These are phyloP conservation scores for Sanghuangporus sanghuang DNA, from an alignment of 1,284 basidiomycete genomes.

Conservation along the genomic window DNA sequence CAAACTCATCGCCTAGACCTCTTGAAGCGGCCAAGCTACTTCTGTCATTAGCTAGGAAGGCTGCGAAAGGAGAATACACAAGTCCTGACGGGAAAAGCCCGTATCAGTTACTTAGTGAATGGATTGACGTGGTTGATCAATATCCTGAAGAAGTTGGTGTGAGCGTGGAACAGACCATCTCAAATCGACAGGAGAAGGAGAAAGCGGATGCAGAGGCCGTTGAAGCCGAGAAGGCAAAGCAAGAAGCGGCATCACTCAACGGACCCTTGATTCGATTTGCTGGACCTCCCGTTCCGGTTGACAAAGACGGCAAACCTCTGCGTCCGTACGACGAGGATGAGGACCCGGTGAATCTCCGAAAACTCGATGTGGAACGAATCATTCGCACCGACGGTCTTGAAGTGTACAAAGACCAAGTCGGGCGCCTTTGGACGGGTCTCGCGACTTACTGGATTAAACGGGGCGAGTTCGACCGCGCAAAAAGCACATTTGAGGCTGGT, in stretches of 20 bases:
- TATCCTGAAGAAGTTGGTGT: constrained; percentile 92
- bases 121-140: constrained; percentile 88
- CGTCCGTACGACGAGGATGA: constrained; percentile 74
- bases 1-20: constrained; percentile 68
- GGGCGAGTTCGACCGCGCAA: constrained; percentile 88
- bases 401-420: constrained; percentile 94
- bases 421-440: constrained; percentile 91
- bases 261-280: constrained; percentile 72
- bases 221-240: constrained; percentile 23
- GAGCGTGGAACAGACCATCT: constrained; percentile 70
- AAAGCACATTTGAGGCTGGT: constrained; percentile 85
- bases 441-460: constrained; percentile 99
- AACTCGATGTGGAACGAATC: constrained; percentile 84
- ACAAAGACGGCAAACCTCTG: constrained; percentile 42
- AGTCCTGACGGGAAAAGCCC: constrained; percentile 94
- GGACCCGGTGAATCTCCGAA: constrained; percentile 67
- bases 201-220: constrained; percentile 28
- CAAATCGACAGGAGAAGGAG: constrained; percentile 39
- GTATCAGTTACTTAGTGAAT: constrained; percentile 91
- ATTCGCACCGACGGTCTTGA: constrained; percentile 82
- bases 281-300: constrained; percentile 60
- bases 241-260: constrained; percentile 45
- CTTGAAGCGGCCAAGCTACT: constrained; percentile 93
- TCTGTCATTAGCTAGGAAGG: constrained; percentile 78
- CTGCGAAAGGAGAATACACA: constrained; percentile 76